A percentile compares a stretch with the other conserved stretches of the same genome.
phyloP scores from a whole-genome alignment of 441 rosid species.

The Pelargonium cotyledonis region DNA sequence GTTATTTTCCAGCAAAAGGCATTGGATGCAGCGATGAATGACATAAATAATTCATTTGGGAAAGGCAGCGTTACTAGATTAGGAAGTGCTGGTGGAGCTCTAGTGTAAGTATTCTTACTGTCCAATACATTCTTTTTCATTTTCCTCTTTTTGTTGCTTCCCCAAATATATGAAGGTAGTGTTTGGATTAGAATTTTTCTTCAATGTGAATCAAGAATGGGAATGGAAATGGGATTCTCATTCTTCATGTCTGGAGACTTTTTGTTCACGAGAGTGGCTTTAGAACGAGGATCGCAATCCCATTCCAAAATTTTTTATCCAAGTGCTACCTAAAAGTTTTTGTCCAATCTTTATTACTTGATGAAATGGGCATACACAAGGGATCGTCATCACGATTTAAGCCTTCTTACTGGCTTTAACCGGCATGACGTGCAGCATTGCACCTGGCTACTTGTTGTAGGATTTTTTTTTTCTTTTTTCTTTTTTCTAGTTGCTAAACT shows the following conservation, averaged over 20 bases:
- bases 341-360: not conserved
- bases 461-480: no score
- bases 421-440: slow-evolving; percentile 3
- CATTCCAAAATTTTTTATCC: no score
- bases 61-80: slow-evolving; percentile 92
- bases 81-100: slow-evolving; percentile 92
- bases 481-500: not conserved
- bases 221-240: no score
- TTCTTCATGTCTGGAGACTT: no score
- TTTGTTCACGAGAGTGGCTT: no score
- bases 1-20: slow-evolving; percentile 68
- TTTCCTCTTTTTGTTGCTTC: not conserved
- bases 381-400: not conserved
- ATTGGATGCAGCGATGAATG: slow-evolving; percentile 89
- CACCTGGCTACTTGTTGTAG: slow-evolving; percentile 1
- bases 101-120: slow-evolving; percentile 54
- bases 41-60: slow-evolving; percentile 77
- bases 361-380: not conserved
- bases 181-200: no score
- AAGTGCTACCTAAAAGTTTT: not conserved
- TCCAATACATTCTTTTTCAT: not conserved
- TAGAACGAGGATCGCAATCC: no score
- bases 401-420: slow-evolving; percentile 6
- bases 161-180: not conserved
- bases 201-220: no score